Evolutionary conservation across 1,284 basidiomycete genomes (phyloP).

Genomic region (Moesziomyces antarcticus): DNA sequence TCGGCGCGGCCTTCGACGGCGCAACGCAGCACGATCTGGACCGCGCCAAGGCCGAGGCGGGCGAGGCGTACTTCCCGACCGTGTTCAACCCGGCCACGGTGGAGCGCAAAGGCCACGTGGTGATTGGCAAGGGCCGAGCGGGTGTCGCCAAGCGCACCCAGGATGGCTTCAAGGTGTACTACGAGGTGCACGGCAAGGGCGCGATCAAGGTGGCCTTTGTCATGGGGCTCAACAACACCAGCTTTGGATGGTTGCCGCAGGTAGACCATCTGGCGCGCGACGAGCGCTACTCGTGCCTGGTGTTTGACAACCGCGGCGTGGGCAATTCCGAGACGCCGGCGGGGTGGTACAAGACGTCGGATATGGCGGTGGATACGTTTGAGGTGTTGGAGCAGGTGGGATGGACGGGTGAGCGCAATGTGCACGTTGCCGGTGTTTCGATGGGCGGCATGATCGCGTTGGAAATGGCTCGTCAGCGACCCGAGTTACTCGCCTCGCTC

Average conservation of each 20-base stretch:
- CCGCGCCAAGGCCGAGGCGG: constrained; percentile 26
- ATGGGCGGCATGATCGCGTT: constrained; percentile 85
- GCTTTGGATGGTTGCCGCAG: constrained; percentile 68
- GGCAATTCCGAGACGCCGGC: constrained; percentile 78
- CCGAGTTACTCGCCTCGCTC: constrained; percentile 42
- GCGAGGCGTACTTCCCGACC: constrained; percentile 50
- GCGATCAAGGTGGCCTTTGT: constrained; percentile 55
- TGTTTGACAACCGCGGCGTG: constrained; percentile 88
- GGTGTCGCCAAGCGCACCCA: constrained; percentile 12
- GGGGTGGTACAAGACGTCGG: constrained; percentile 71
- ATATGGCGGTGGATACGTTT: constrained; percentile 81
- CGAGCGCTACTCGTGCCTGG: constrained; percentile 73
- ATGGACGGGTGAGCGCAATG: constrained; percentile 74
- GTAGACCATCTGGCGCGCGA: constrained; percentile 64
- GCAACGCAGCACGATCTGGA: constrained; percentile 50
- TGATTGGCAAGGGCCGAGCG: constrained; percentile 42
- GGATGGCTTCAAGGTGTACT: constrained; percentile 61
- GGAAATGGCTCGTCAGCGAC: constrained; percentile 58
- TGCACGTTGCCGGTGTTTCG: constrained; percentile 82
- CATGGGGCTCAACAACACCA: constrained; percentile 69
- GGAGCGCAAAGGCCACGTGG: constrained; percentile 30
- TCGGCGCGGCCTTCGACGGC: constrained; percentile 61
- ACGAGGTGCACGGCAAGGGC: constrained; percentile 66
- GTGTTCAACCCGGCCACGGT: constrained; percentile 62
- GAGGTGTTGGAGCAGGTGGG: constrained; percentile 76